Percentiles rank a stretch among this genome's conserved stretches.
Conservation (phyloP, 2,329 filamentous ascomycete genomes). For the Botrytis paeoniae region DNA sequence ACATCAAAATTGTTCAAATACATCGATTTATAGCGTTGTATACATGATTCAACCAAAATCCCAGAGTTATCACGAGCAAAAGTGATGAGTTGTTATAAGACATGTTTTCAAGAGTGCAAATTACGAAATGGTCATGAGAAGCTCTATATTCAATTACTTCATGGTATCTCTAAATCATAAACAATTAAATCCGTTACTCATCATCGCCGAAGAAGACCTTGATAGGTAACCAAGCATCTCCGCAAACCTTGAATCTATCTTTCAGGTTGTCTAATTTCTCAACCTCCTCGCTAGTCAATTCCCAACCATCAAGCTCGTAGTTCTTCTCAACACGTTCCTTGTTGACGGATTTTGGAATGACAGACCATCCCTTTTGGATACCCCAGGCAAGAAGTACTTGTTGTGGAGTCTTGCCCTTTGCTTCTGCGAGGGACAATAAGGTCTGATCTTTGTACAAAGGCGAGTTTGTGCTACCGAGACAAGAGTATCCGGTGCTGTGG, state of each 20-base stretch:
- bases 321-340: conserved; percentile 71
- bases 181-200: conserved; percentile 51
- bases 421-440: conserved; percentile 59
- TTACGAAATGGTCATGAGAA: not conserved
- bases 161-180: conserved; percentile 21
- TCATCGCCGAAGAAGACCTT: conserved; percentile 84
- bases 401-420: conserved; percentile 66
- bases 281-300: conserved; percentile 70
- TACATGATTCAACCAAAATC: not conserved
- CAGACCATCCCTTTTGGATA: conserved; percentile 73
- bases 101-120: not conserved
- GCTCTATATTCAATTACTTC: conserved; percentile 12
- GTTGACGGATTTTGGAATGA: conserved; percentile 83
- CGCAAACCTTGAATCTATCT: conserved; percentile 78
- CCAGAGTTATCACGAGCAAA: not conserved
- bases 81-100: not conserved
- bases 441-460: conserved; percentile 65
- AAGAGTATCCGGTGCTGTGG: conserved; percentile 72
- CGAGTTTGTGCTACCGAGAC: conserved; percentile 68
- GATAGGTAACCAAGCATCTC: conserved; percentile 69
- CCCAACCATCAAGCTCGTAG: conserved; percentile 71
- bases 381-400: conserved; percentile 81
- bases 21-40: not conserved
- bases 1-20: not conserved
- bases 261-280: conserved; percentile 49